These are phyloP conservation scores for Nevesoporus exiguus DNA, from an alignment of 768 basidiomycete species.

Conservation along the genomic window DNA sequence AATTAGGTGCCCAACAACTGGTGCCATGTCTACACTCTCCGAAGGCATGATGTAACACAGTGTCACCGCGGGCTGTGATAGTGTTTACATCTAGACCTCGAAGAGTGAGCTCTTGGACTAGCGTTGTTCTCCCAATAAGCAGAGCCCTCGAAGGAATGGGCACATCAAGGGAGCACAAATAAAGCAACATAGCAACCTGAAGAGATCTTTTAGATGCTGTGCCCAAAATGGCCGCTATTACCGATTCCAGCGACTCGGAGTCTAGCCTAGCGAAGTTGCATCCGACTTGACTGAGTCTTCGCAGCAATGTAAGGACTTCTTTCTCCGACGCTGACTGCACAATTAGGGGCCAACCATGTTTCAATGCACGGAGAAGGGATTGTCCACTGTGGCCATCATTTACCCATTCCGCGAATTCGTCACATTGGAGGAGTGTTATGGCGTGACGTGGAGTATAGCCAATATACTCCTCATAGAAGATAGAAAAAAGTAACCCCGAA, in stretches of 20 bases:
- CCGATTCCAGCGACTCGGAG: neutral
- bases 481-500: neutral
- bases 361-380: neutral
- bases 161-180: neutral
- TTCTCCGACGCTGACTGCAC: neutral
- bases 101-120: neutral
- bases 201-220: neutral
- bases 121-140: too few relatives aligned
- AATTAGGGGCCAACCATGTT: neutral
- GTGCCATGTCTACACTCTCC: neutral
- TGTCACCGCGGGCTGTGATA: neutral
- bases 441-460: neutral
- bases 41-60: neutral
- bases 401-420: constrained; percentile 1
- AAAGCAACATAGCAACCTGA: neutral
- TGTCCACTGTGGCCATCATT: neutral
- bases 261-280: neutral
- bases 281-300: neutral
- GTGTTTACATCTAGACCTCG: neutral
- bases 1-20: neutral
- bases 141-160: neutral
- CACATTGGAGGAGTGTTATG: neutral
- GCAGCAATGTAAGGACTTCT: neutral
- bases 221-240: neutral
- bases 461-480: neutral